Base-by-base conservation (phyloP, 2,329 filamentous ascomycete species). In the Claviceps africana region DNA sequence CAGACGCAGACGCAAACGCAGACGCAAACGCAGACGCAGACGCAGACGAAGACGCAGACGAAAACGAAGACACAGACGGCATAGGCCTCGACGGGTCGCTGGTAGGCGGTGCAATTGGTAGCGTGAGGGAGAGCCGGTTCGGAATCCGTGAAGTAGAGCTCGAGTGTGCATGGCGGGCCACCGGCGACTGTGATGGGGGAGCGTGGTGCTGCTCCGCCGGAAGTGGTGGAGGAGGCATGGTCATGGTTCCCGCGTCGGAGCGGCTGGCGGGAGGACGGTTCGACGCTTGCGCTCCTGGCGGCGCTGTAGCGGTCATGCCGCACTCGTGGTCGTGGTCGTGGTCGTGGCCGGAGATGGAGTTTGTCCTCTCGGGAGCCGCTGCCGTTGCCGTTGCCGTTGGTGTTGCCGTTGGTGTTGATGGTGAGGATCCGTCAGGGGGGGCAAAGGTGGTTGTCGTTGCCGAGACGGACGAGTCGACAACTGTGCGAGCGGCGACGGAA, bases 121-220 rank as follows among this genome's bases (percentile, higher is more conserved):
- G 68, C 1, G 78, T 82, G 28, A 83, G 67, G 1, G 79, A 82
- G 21, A 83, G 71, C 51, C 79, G 70, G 60, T 82, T 80, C 30
- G 74, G 71, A 56, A 73, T 73, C 37, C 78, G 70, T 21, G 76
- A 77, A 15, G 75, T 67, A 5, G 78, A 80, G 17, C 72, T 72
- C 15, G 77, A 77, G 35, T 76, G 74, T 51, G 71, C 68, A 9
- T 73, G 73, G 40, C 75, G 73, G 40, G 70, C 70, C 47, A 69
- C 65, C 15, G 65, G 61, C 10, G 62, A 61, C 10, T 61, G 46
- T 17, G 50, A n/a, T 43, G 69, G 70, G 44, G 69, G 64, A 15
- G 65, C 61, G 11, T 61, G 61, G 53, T 74, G 71, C 53, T 70
- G 22, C 4, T 52, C 70, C 31, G 60, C 58, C 2, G 68, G 64